A percentile compares a stretch with the other conserved stretches of the same genome.
Conservation (phyloP, 2,329 filamentous ascomycete genomes). For the Monascus ruber region DNA sequence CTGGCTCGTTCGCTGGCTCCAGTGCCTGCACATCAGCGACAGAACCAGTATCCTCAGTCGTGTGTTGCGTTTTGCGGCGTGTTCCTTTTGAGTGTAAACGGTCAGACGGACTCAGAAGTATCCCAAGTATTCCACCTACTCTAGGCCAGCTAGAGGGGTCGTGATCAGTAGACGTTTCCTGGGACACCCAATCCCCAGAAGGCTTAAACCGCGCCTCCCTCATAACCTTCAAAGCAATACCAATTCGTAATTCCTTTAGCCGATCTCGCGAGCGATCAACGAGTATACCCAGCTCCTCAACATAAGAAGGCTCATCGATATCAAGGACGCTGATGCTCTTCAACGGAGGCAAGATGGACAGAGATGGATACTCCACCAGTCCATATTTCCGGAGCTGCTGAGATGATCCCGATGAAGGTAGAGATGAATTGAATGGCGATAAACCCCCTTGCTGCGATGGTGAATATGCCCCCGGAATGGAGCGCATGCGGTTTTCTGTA, state of each 20-base stretch:
- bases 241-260: constrained; percentile 61
- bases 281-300: constrained; percentile 71
- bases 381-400: constrained; percentile 42
- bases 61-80: no score
- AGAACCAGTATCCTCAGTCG: no score
- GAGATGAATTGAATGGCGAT: constrained; percentile 7
- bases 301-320: constrained; percentile 69
- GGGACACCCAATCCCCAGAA: constrained; percentile 6
- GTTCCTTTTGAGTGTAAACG: no score
- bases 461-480: constrained; percentile 6
- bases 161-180: constrained; percentile 4
- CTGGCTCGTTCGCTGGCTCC: no score
- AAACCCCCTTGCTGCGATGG: constrained; percentile 7
- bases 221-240: constrained; percentile 44
- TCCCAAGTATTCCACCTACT: constrained; percentile 20
- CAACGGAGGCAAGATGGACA: constrained; percentile 64
- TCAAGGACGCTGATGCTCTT: constrained; percentile 67
- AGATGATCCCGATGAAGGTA: constrained; percentile 16
- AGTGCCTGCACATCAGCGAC: no score
- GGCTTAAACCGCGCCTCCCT: constrained; percentile 19
- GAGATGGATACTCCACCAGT: constrained; percentile 65
- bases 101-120: constrained; percentile 10
- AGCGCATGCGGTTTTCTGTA: constrained; percentile 31
- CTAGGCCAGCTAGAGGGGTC: constrained; percentile 18
- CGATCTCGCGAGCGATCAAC: constrained; percentile 57